Conservation (phyloP, 2,329 filamentous ascomycete genomes). For the Exophiala sideris region DNA sequence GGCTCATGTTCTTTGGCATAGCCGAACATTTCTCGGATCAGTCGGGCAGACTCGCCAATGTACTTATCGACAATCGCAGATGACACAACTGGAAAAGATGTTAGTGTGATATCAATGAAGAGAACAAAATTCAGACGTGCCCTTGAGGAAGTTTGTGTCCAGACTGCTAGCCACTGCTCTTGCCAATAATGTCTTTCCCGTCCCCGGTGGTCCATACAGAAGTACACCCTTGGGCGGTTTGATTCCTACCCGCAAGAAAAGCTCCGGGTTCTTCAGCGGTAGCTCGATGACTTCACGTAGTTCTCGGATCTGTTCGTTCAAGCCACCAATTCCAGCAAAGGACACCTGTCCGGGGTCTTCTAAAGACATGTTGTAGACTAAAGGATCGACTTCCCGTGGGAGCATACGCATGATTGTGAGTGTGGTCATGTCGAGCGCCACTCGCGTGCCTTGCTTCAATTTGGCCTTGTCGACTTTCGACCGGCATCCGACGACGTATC, state of each 20-base stretch:
- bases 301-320: constrained; percentile 98
- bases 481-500: constrained; percentile 97
- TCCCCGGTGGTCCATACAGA: constrained; percentile 92
- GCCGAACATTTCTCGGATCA: constrained; percentile 99
- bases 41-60: constrained; percentile 92
- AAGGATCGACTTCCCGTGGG: constrained; percentile 92
- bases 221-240: constrained; percentile 98
- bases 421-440: constrained; percentile 98
- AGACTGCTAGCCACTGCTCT: constrained; percentile 92
- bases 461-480: constrained; percentile 97
- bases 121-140: constrained; percentile 47
- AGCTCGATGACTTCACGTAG: constrained; percentile 96
- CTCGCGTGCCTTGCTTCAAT: constrained; percentile 96
- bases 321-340: constrained; percentile 93
- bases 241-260: constrained; percentile 95
- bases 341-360: constrained; percentile 97
- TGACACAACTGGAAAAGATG: constrained; percentile 70
- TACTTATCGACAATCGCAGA: constrained; percentile 99
- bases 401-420: constrained; percentile 99
- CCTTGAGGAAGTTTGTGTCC: constrained; percentile 98
- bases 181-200: constrained; percentile 91
- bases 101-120: background rate
- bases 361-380: constrained; percentile 99
- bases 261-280: constrained; percentile 95
- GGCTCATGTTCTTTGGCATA: constrained; percentile 99